Conservation (phyloP, 2,329 filamentous ascomycete genomes). For the Lecanicillium sp. region DNA sequence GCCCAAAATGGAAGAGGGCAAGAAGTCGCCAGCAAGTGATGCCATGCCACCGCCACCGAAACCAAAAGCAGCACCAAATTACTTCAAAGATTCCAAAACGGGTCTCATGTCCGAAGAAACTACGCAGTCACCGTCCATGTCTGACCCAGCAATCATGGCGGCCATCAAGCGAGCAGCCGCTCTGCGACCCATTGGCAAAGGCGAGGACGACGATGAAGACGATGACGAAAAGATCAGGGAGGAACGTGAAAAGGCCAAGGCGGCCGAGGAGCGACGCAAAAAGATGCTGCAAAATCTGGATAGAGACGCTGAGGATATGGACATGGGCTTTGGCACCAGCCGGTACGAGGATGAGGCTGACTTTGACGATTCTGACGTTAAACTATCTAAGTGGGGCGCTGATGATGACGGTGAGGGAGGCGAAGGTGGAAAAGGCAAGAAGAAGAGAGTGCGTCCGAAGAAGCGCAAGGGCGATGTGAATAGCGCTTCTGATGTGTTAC, state of each 20-base stretch:
- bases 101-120: constrained; percentile 44
- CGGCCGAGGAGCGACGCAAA: constrained; percentile 59
- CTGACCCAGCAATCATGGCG: constrained; percentile 71
- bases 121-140: constrained; percentile 46
- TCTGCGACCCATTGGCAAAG: constrained; percentile 40
- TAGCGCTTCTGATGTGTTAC: constrained; percentile 70
- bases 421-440: constrained; percentile 31
- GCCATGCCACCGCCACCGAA: constrained; percentile 40
- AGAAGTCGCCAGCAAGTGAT: constrained; percentile 15
- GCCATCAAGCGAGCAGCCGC: constrained; percentile 78
- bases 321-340: constrained; percentile 87
- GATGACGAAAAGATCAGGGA: constrained; percentile 30
- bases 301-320: constrained; percentile 82
- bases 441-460: constrained; percentile 63
- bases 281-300: constrained; percentile 67
- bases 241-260: constrained; percentile 34
- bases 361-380: constrained; percentile 58
- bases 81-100: constrained; percentile 53
- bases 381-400: constrained; percentile 57
- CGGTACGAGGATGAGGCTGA: constrained; percentile 85
- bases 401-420: constrained; percentile 41
- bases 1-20: constrained; percentile 11
- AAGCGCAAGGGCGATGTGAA: constrained; percentile 75
- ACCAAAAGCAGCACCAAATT: constrained; percentile 41
- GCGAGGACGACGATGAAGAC: constrained; percentile 21